These are phyloP conservation scores for Allium fistulosum DNA, from an alignment of 106 monocot species.

Conservation along the genomic window DNA sequence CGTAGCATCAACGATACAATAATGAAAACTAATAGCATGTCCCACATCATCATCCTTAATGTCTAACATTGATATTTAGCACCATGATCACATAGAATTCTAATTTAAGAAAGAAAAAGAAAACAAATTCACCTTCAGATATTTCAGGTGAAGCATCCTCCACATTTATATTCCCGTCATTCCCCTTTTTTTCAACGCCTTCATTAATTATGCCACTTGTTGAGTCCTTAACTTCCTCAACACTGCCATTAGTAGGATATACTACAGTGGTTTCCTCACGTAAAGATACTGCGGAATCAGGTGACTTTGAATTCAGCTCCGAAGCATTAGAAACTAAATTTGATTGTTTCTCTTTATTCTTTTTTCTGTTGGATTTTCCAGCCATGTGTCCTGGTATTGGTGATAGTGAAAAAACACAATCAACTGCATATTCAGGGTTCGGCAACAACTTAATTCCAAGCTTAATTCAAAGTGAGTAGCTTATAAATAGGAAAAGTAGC, in stretches of 20 bases:
- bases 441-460: no score
- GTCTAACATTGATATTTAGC: background rate
- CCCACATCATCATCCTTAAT: background rate
- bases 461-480: no score
- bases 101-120: background rate
- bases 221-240: slow-evolving; percentile 14
- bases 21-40: background rate
- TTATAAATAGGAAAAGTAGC: no score
- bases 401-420: no score
- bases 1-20: background rate
- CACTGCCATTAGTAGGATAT: slow-evolving; percentile 20
- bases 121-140: background rate
- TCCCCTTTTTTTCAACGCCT: slow-evolving; percentile 7
- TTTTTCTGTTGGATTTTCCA: slow-evolving; percentile 2
- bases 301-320: slow-evolving; percentile 15
- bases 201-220: slow-evolving; percentile 5
- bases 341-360: slow-evolving; percentile 26
- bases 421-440: no score
- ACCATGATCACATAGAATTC: background rate
- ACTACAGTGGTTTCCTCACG: slow-evolving; percentile 6
- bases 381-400: background rate
- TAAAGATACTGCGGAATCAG: slow-evolving; percentile 11
- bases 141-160: slow-evolving; percentile 9
- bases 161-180: slow-evolving; percentile 1
- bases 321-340: slow-evolving; percentile 8